These are phyloP conservation scores for Elasticomyces elasticus DNA, from an alignment of 495 filamentous ascomycete species.

Conservation along the genomic window DNA sequence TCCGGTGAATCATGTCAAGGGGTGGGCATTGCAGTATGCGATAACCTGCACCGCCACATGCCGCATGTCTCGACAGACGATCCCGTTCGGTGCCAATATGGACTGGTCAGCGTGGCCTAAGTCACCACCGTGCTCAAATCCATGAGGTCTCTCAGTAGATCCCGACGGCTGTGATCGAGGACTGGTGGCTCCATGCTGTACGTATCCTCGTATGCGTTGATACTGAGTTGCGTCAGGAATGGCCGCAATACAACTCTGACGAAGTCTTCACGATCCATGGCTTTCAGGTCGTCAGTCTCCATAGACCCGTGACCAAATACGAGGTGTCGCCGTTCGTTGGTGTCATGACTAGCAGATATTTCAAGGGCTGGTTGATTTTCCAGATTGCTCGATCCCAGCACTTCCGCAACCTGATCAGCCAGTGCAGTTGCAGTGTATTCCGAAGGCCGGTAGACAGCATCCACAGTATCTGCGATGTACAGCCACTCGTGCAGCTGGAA, in stretches of 20 bases:
- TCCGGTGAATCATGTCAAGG: too few species aligned
- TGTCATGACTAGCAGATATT: not conserved
- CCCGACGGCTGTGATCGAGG: constrained; percentile 53
- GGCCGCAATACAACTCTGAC: constrained; percentile 57
- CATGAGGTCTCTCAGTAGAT: constrained; percentile 72
- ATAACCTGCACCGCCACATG: too few species aligned
- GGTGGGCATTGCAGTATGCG: too few species aligned
- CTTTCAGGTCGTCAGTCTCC: constrained; percentile 26
- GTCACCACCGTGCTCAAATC: constrained; percentile 56
- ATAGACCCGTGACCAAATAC: constrained; percentile 15
- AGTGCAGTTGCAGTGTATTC: constrained; percentile 64
- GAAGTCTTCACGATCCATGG: constrained; percentile 30
- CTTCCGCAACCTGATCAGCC: constrained; percentile 77
- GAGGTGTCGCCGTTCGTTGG: not conserved
- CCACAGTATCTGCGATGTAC: constrained; percentile 92
- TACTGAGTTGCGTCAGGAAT: constrained; percentile 84
- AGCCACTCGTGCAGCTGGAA: constrained; percentile 96
- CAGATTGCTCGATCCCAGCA: constrained; percentile 47
- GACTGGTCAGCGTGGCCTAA: too few species aligned
- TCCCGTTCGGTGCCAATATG: too few species aligned
- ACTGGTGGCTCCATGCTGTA: constrained; percentile 74
- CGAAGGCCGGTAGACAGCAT: constrained; percentile 82
- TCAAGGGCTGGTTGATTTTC: not conserved
- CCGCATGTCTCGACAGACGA: too few species aligned
- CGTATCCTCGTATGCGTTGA: constrained; percentile 82